Conservation (phyloP, 164 flowering plant genomes). For the Brasenia schreberi region DNA sequence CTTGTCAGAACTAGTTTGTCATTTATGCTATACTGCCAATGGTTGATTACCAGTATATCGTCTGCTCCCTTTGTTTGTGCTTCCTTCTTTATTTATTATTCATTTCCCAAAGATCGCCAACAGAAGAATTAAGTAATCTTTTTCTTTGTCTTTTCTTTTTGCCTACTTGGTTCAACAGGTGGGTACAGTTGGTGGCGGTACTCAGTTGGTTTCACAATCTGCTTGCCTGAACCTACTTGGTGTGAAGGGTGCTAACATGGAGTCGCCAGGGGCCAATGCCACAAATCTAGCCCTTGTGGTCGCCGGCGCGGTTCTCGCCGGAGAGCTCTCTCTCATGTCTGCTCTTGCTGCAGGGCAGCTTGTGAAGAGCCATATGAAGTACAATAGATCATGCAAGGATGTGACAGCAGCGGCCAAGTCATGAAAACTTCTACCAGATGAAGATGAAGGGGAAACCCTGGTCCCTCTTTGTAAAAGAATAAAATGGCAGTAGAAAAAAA, state of each 20-base stretch:
- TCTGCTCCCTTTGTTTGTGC: no score
- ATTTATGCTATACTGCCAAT: no score
- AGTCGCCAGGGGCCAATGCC: conserved; percentile 61
- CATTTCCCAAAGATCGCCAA: background rate
- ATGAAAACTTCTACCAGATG: no score
- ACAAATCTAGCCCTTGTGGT: conserved; percentile 52
- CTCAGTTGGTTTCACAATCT: conserved; percentile 77
- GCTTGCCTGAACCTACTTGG: conserved; percentile 80
- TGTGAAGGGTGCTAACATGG: conserved; percentile 70
- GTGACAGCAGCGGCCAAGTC: conserved; percentile 4
- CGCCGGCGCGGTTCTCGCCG: conserved; percentile 76
- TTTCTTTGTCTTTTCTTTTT: background rate
- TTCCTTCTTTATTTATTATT: background rate
- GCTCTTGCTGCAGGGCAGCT: conserved; percentile 80
- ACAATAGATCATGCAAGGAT: conserved; percentile 72
- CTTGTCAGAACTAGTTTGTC: no score
- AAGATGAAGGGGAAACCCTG: no score
- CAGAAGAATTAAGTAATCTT: background rate
- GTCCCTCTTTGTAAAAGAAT: no score
- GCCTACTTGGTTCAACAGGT: conserved; percentile 25
- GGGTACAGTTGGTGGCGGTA: conserved; percentile 85
- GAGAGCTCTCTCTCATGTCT: conserved; percentile 79
- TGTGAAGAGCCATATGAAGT: conserved; percentile 85
- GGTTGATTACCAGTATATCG: no score
- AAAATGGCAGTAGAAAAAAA: no score